Evolutionary conservation across 768 basidiomycete species (phyloP), one percentile per base, ranked within the genome.

Genomic region (Podaxis sp.): DNA sequence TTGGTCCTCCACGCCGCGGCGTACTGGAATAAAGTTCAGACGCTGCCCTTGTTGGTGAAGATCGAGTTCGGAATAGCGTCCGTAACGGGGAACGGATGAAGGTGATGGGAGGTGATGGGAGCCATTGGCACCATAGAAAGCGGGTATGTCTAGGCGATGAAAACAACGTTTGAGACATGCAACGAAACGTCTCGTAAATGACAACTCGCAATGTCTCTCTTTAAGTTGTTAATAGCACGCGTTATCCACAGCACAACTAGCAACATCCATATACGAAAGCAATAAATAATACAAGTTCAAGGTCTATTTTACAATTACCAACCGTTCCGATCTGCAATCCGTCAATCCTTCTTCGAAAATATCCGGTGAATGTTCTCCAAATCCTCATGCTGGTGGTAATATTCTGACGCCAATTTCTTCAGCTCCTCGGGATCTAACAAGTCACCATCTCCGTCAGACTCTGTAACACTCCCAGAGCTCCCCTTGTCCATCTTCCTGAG

Each of bases 341-440:
- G 7, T 41, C 50, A 24, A n/a, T 54, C 58, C 53, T 44, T 28
- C 53, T 48, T 50, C 17, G 58, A 56, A 64, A 68, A 69, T 4
- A 64, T 56, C 13, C 64, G 58, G 52, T 66, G 78, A 53, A 89
- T 85, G 57, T 69, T 75, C 68, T 83, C 78, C 40, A 90, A 68
- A 66, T 89, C 87, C n/a, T 77, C 78, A 66, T 79, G 76, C 64
- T 82, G 76, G 48, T 75, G 75, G 63, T 77, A 75, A 67, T 87
- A 79, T 8, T 82, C 79, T 8, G 68, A 67, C 56, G 73, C 77
- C 26, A 88, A 67, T 58, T 75, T 77, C 57, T 72, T 66, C 62
- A 88, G 64, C 15, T 85, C 87, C 37, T 87, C 84, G 2, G 76
- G 69, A 64, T 81, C 81, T 78, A 87, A 70, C 41, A 87, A 61